These are phyloP conservation scores for Colletotrichum acutatum DNA, from an alignment of 2,329 filamentous ascomycete genomes.

Conservation along the genomic window DNA sequence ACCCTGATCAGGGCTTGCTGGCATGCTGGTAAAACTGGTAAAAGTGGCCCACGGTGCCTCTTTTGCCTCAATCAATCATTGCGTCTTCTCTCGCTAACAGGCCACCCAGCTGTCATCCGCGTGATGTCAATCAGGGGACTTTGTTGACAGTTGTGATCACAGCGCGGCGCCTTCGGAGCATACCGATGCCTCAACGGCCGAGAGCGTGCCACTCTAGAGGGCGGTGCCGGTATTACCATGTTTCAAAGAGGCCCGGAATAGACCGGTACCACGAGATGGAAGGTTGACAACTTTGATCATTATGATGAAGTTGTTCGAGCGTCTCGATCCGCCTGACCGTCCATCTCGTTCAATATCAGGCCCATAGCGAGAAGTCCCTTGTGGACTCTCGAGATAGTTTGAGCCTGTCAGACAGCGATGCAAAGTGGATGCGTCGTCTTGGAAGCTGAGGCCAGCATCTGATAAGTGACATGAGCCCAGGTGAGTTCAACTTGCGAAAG, in stretches of 20 bases:
- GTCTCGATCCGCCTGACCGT: slow-evolving; percentile 14
- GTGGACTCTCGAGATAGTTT: neutral
- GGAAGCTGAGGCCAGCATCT: slow-evolving; percentile 18
- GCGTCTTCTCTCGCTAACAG: neutral
- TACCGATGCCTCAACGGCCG: slow-evolving; percentile 20
- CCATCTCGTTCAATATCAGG: neutral
- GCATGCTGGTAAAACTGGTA: neutral
- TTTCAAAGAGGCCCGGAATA: slow-evolving; percentile 20
- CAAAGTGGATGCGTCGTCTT: slow-evolving; percentile 5
- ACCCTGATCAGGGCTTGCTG: slow-evolving; percentile 4
- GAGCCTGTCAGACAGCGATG: neutral
- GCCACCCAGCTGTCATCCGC: neutral
- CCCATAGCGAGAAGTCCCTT: neutral
- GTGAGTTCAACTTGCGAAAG: slow-evolving; percentile 12
- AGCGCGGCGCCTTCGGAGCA: neutral
- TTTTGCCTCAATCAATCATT: slow-evolving; percentile 9
- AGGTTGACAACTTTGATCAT: neutral
- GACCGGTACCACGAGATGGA: slow-evolving; percentile 4
- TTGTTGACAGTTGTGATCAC: neutral
- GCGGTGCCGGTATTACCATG: slow-evolving; percentile 26
- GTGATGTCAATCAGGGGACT: neutral
- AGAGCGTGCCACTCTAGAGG: neutral
- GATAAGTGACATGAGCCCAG: slow-evolving; percentile 25
- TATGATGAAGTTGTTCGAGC: neutral
- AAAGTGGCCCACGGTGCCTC: neutral